These are phyloP conservation scores for Lolium rigidum DNA, from an alignment of 176 grass and related monocot species.

Conservation along the genomic window DNA sequence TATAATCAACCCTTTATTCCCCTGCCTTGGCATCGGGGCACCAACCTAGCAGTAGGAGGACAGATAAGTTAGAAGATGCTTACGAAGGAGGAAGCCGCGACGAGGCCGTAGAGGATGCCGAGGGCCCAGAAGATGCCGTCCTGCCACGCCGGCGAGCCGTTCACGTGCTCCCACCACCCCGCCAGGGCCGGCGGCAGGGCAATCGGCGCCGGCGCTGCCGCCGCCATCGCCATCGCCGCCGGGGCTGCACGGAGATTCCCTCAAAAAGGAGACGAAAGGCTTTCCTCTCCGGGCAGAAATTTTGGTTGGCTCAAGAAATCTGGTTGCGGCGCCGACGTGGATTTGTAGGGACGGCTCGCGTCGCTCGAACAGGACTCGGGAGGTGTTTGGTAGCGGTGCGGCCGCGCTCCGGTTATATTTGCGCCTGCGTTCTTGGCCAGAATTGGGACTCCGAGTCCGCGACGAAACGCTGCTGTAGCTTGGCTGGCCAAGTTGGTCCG, in stretches of 20 bases:
- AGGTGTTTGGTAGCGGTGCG: constrained; percentile 16
- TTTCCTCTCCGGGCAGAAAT: neutral
- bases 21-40: neutral
- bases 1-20: constrained; percentile 36
- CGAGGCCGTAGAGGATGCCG: constrained; percentile 66
- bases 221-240: constrained; percentile 35
- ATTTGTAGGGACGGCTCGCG: constrained; percentile 31
- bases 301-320: constrained; percentile 9
- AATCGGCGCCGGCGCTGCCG: constrained; percentile 2
- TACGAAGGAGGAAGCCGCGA: constrained; percentile 76
- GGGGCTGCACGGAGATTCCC: constrained; percentile 13
- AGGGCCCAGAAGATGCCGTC: constrained; percentile 73
- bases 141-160: constrained; percentile 69
- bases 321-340: constrained; percentile 42
- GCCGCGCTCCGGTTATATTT: neutral
- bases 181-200: constrained; percentile 30
- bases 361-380: constrained; percentile 14
- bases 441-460: constrained; percentile 18
- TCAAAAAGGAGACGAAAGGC: constrained; percentile 17
- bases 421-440: neutral
- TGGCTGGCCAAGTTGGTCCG: too few species aligned
- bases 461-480: too few species aligned
- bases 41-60: constrained; percentile 9
- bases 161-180: constrained; percentile 74
- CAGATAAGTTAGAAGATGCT: neutral